These are phyloP conservation scores for Escallonia herrerae DNA, from an alignment of 129 eudicot genomes.

Conservation along the genomic window DNA sequence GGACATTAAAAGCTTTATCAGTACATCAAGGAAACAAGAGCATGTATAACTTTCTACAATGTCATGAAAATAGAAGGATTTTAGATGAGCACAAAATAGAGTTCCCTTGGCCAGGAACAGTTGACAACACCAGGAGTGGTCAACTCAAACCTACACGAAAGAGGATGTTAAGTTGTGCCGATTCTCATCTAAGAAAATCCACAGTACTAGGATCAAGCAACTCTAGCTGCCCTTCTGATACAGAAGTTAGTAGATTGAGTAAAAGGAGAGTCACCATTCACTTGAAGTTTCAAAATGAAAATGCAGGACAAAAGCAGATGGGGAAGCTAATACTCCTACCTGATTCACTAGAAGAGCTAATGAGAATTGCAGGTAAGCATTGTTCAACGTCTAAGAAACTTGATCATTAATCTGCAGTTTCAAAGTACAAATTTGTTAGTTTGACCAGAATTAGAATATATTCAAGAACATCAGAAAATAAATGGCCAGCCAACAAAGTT, in stretches of 20 bases:
- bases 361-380: conserved; percentile 61
- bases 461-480: background rate
- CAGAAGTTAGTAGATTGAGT: conserved; percentile 19
- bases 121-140: conserved; percentile 9
- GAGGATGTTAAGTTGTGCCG: conserved; percentile 23
- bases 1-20: conserved; percentile 42
- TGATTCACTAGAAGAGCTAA: conserved; percentile 69
- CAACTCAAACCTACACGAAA: conserved; percentile 19
- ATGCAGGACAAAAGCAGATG: conserved; percentile 27
- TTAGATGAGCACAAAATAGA: conserved; percentile 42
- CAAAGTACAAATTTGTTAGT: conserved; percentile 11
- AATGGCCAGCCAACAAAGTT: background rate
- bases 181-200: conserved; percentile 13
- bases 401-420: conserved; percentile 6
- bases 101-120: conserved; percentile 22
- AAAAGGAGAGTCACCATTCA: conserved; percentile 80
- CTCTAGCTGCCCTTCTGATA: conserved; percentile 21
- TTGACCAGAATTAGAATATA: background rate
- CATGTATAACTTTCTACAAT: conserved; percentile 32
- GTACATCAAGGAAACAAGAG: conserved; percentile 41
- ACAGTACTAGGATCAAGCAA: conserved; percentile 27
- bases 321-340: conserved; percentile 74
- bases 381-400: conserved; percentile 11
- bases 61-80: conserved; percentile 25
- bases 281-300: conserved; percentile 27